Evolutionary conservation across 208 protist genomes (phyloP).

Genomic region (Acanthamoeba polyphaga): DNA sequence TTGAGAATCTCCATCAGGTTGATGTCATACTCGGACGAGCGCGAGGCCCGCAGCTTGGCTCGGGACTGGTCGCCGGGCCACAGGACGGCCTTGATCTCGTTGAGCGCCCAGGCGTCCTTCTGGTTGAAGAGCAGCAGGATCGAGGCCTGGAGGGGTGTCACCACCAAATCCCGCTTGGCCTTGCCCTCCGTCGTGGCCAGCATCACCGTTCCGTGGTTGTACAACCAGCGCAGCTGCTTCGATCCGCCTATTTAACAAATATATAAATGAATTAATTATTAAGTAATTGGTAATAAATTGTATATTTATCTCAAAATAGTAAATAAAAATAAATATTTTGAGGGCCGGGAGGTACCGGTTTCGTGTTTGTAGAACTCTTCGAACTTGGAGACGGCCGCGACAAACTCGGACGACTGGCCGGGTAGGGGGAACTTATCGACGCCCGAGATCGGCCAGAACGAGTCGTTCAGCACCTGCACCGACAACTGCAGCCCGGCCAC

Average conservation of each 20-base stretch:
- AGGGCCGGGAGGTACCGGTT: not conserved
- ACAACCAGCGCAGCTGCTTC: slow-evolving; percentile 71
- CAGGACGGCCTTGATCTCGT: slow-evolving; percentile 53
- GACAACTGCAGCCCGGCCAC: slow-evolving; percentile 46
- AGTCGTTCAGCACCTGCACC: slow-evolving; percentile 73
- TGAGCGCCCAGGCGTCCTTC: slow-evolving; percentile 19
- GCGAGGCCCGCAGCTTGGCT: slow-evolving; percentile 1
- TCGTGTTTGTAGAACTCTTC: slow-evolving; percentile 61
- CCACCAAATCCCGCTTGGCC: slow-evolving; percentile 45
- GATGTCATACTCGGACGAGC: slow-evolving; percentile 60
- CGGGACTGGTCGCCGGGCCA: slow-evolving; percentile 48
- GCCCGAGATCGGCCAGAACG: slow-evolving; percentile 73
- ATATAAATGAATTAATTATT: not conserved
- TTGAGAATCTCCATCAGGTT: slow-evolving; percentile 72
- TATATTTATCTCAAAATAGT: too few species aligned
- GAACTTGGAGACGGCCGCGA: slow-evolving; percentile 5
- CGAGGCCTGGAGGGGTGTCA: slow-evolving; percentile 70
- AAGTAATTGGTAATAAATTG: not conserved
- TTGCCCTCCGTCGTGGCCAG: slow-evolving; percentile 40
- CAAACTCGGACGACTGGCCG: slow-evolving; percentile 31
- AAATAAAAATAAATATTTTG: too few species aligned
- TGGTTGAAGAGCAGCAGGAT: slow-evolving; percentile 70
- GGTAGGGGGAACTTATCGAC: slow-evolving; percentile 64
- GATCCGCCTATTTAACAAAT: not conserved
- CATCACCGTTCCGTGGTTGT: slow-evolving; percentile 73